These are phyloP conservation scores for Solanum raphanifolium DNA, from an alignment of 257 asterid species.

Conservation along the genomic window DNA sequence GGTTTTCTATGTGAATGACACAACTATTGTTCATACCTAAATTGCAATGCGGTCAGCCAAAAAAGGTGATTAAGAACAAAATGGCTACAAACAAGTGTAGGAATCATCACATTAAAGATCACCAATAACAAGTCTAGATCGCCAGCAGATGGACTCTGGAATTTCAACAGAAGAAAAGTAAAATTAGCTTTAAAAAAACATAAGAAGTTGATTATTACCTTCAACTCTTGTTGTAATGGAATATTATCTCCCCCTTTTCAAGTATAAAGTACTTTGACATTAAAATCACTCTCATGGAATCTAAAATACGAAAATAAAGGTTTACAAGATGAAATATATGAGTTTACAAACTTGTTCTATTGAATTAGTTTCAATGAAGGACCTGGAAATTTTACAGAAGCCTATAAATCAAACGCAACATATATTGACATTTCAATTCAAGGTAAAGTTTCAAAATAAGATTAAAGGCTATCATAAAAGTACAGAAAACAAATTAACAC, in stretches of 20 bases:
- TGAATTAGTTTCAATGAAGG: conserved; percentile 44
- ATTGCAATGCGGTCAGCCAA: not conserved
- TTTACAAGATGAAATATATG: not conserved
- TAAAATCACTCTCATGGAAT: not conserved
- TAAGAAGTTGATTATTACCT: not conserved
- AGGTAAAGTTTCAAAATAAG: not conserved
- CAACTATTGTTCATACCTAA: not conserved
- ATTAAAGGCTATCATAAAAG: not conserved
- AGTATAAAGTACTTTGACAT: not conserved
- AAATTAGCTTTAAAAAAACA: not conserved
- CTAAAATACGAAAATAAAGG: not conserved
- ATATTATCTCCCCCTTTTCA: not conserved
- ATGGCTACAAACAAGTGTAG: conserved; percentile 40
- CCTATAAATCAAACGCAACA: not conserved
- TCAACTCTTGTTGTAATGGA: not conserved
- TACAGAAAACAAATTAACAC: not conserved
- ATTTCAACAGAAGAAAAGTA: not conserved
- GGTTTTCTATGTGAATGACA: not conserved
- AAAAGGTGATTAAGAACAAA: not conserved
- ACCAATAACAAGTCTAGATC: conserved; percentile 44
- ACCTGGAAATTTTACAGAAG: conserved; percentile 18
- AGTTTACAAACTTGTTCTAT: conserved; percentile 29
- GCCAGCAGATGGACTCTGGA: conserved; percentile 43
- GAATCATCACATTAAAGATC: conserved; percentile 51
- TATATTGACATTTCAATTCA: not conserved